A percentile compares a stretch with the other conserved stretches of the same genome.
Evolutionary conservation across 176 grass and related monocot species (phyloP).

Genomic region (Triticum aestivum): DNA sequence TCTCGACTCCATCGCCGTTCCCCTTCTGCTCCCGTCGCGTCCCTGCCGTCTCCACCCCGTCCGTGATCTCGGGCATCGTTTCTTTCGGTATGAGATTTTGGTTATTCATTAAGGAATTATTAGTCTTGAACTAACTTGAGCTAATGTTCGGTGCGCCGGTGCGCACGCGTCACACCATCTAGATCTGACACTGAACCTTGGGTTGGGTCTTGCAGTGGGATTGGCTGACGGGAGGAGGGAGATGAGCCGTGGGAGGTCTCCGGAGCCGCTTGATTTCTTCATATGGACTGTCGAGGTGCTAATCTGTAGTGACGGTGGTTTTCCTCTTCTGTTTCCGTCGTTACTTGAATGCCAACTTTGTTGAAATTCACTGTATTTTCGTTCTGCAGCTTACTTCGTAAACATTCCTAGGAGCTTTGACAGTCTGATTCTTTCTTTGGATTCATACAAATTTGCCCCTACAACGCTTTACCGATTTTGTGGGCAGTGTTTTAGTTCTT

Average conservation of each 20-base stretch:
- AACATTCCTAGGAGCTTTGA: neutral
- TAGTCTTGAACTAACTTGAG: neutral
- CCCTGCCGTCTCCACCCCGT: neutral
- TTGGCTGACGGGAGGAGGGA: slow-evolving; percentile 39
- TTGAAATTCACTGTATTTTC: neutral
- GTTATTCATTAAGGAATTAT: neutral
- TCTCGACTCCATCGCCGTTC: neutral
- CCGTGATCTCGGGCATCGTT: neutral
- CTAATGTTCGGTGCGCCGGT: neutral
- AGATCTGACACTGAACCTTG: slow-evolving; percentile 3
- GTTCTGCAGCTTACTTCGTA: neutral
- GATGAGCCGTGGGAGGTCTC: slow-evolving; percentile 51
- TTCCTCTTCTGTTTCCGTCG: neutral
- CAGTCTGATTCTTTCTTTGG: neutral
- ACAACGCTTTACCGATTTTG: neutral
- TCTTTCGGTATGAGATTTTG: neutral
- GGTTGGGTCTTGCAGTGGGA: slow-evolving; percentile 10
- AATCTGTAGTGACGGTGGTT: neutral
- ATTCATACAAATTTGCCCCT: neutral
- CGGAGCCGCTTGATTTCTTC: slow-evolving; percentile 73
- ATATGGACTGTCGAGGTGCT: slow-evolving; percentile 73
- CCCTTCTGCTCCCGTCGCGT: neutral
- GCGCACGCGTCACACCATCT: neutral
- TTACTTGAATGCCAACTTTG: neutral
- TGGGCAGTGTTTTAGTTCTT: neutral